A percentile compares a stretch with the other conserved stretches of the same genome.
Evolutionary conservation across 306 rosid genomes (phyloP).

Genomic region (Castanospermum australe): DNA sequence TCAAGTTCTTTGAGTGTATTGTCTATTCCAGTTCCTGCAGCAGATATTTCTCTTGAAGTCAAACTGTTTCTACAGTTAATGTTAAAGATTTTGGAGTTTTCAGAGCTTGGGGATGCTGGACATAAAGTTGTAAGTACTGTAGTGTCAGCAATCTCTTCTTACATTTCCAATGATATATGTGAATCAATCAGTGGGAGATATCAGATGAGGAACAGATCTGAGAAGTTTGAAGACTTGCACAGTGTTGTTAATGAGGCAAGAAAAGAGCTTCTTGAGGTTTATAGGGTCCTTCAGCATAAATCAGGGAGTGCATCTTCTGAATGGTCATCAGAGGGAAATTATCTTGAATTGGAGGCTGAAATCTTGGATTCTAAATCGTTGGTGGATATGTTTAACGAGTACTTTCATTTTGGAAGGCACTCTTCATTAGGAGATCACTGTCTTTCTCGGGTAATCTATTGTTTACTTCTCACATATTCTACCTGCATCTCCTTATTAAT

Average conservation of each 20-base stretch:
- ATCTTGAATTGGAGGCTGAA: conserved; percentile 58
- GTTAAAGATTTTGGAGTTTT: conserved; percentile 63
- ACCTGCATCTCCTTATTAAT: conserved; percentile 5
- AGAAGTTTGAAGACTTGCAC: conserved; percentile 51
- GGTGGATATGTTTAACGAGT: conserved; percentile 67
- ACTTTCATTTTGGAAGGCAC: conserved; percentile 45
- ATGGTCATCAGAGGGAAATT: conserved; percentile 39
- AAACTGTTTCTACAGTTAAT: conserved; percentile 71
- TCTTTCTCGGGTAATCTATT: conserved; percentile 60
- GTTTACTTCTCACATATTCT: conserved; percentile 20
- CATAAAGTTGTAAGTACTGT: conserved; percentile 65
- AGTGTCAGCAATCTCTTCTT: conserved; percentile 72
- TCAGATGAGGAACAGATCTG: conserved; percentile 42
- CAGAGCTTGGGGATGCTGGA: conserved; percentile 59
- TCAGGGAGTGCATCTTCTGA: conserved; percentile 44
- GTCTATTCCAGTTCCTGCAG: conserved; percentile 60
- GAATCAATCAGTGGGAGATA: conserved; percentile 43
- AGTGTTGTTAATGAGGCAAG: conserved; percentile 54
- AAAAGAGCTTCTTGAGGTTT: conserved; percentile 67
- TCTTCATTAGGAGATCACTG: conserved; percentile 40
- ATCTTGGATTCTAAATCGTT: conserved; percentile 63
- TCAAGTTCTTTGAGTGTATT: conserved; percentile 58
- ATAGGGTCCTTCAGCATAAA: conserved; percentile 45
- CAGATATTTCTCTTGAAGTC: conserved; percentile 69
- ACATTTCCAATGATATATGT: conserved; percentile 51